Percentiles rank a stretch among this genome's conserved stretches.
Evolutionary conservation across 1,139 yeast species (phyloP).

Genomic region (Oligophagozyma castellii): DNA sequence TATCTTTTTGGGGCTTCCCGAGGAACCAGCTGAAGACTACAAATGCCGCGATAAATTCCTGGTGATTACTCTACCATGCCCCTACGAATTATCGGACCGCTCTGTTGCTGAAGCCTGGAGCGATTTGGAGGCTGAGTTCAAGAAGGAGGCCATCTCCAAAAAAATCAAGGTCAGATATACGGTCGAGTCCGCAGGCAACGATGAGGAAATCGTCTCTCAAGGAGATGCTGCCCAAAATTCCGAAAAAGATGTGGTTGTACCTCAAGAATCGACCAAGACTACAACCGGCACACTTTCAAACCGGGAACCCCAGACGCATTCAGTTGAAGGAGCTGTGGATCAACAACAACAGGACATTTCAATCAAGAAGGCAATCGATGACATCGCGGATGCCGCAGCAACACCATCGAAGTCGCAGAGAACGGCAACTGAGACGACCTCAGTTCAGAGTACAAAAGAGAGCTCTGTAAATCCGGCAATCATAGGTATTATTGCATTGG

Average conservation of each 20-base stretch:
- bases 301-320: too few relatives aligned
- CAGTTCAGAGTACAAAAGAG: neutral
- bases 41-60: conserved; percentile 88
- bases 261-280: conserved; percentile 3
- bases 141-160: conserved; percentile 47
- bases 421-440: neutral
- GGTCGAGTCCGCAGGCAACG: conserved; percentile 9
- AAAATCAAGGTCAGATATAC: conserved; percentile 68
- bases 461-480: neutral
- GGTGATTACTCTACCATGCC: conserved; percentile 73
- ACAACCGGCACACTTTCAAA: too few relatives aligned
- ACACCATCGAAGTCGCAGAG: neutral
- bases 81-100: conserved; percentile 38
- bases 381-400: neutral
- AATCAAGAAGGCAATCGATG: neutral
- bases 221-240: conserved; percentile 2
- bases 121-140: conserved; percentile 48
- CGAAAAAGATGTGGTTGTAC: conserved; percentile 2
- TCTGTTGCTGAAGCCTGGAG: conserved; percentile 62
- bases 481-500: conserved; percentile 3
- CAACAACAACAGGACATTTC: too few relatives aligned
- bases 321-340: too few relatives aligned
- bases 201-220: conserved; percentile 2
- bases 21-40: conserved; percentile 58
- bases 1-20: conserved; percentile 70